Base-by-base conservation (phyloP, 345 rosid genomes). In the Turnera subulata region DNA sequence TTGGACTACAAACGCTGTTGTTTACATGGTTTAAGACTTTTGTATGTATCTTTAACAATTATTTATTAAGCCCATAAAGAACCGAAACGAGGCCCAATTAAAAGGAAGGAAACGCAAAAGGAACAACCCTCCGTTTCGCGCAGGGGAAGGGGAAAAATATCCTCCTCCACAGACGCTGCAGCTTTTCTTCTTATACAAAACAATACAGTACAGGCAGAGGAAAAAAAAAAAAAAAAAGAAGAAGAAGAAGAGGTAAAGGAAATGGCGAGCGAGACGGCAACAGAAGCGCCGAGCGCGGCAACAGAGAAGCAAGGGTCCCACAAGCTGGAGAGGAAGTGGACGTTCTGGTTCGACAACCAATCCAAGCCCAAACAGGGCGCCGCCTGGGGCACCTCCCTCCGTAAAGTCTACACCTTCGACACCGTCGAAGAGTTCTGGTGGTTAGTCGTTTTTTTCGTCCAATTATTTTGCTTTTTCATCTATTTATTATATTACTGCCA, bases 391-490 rank as follows among this genome's bases (percentile, higher is more conserved):
- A 52, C 82, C 39, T 65, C 89, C 53, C 86, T 88, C 46, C 89
- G 91, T 46, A 86, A 82, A 56, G 83, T 78, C 67, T 86, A 71
- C 67, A 80, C 96, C 35, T 88, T 91, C 62, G 95, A 88, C 60
- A 84, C 98, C 74, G 93, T 91, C 62, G 92, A 91, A 73, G 98
- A 91, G 48, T 91, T 91, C 77, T 91, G 98, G 98, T 59, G 92
- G 98, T 88, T 53, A 19, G 44, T 24, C 6, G 52, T 25, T 53
- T 4, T 33, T 22, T 23, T 25, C 53, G 21, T 12, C 8, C 46
- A 1, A 18, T 16, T 48, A 24, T 6, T 8, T 29, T 1, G n/a
- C n/a, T n/a, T n/a, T n/a, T n/a, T n/a, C n/a, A n/a, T n/a, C n/a
- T n/a, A n/a, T n/a, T n/a, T n/a, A 53, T 0, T 59, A 9, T 53